Conservation (phyloP, 2,329 filamentous ascomycete species). For the Xylaria sp. region DNA sequence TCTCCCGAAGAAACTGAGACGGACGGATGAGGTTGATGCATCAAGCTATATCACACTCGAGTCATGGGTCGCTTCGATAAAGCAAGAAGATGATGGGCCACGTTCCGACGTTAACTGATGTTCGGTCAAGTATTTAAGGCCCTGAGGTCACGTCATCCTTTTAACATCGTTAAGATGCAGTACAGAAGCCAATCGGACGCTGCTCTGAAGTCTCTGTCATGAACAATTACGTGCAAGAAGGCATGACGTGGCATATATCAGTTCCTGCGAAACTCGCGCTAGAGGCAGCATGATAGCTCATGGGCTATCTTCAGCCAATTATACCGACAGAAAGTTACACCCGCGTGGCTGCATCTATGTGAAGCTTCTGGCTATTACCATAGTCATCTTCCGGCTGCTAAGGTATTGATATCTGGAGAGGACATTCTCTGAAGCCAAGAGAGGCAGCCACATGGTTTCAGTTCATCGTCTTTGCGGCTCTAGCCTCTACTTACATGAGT, state of each 20-base stretch:
- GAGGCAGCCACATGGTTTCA: not conserved
- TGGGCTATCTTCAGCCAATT: not conserved
- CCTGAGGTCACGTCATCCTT: not conserved
- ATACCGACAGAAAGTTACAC: not conserved
- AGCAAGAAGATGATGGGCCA: not conserved
- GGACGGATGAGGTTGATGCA: constrained; percentile 36
- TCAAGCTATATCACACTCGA: not conserved
- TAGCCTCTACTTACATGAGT: not conserved
- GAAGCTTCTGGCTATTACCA: too few species aligned
- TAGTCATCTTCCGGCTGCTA: not conserved
- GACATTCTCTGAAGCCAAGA: not conserved
- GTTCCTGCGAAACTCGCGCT: not conserved
- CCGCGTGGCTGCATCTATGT: not conserved
- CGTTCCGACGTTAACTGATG: not conserved
- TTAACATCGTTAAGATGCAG: too few species aligned
- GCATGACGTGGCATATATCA: not conserved
- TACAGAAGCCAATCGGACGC: not conserved
- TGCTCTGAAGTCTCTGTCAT: not conserved
- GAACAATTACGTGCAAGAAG: not conserved
- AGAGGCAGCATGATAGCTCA: not conserved
- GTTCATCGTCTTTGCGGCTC: not conserved
- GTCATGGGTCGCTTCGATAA: not conserved
- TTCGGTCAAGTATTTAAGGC: not conserved
- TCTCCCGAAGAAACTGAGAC: constrained; percentile 33
- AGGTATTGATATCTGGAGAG: not conserved